Conservation (phyloP, 768 basidiomycete species). For the Auriscalpium vulgare region DNA sequence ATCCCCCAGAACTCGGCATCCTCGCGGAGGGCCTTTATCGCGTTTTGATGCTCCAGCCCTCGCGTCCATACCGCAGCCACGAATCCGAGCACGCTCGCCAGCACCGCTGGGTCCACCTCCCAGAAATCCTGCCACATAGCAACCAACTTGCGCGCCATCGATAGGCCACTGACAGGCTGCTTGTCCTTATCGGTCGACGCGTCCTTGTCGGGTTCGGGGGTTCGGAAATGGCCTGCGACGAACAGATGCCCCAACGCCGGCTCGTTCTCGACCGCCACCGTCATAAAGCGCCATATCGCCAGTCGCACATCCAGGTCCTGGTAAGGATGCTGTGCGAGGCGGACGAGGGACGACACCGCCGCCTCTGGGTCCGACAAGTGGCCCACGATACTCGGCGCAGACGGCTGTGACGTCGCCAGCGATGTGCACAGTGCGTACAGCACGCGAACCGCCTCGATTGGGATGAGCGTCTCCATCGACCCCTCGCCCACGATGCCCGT, state of each 20-base stretch:
- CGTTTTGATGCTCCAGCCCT: slow-evolving; percentile 58
- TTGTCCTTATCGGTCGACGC: slow-evolving; percentile 19
- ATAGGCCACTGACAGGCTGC: slow-evolving; percentile 48
- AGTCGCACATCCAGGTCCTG: slow-evolving; percentile 66
- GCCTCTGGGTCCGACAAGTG: slow-evolving; percentile 75
- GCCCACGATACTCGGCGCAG: slow-evolving; percentile 65
- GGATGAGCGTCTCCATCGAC: slow-evolving; percentile 51
- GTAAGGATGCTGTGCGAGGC: slow-evolving; percentile 71
- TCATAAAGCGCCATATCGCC: slow-evolving; percentile 78
- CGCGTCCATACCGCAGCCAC: slow-evolving; percentile 76
- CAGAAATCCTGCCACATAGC: slow-evolving; percentile 67
- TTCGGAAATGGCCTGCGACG: slow-evolving; percentile 63
- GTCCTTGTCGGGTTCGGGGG: slow-evolving; percentile 36
- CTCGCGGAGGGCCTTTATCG: slow-evolving; percentile 47
- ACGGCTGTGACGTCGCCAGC: slow-evolving; percentile 49
- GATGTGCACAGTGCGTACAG: slow-evolving; percentile 63
- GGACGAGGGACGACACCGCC: slow-evolving; percentile 56
- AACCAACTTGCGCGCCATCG: slow-evolving; percentile 59
- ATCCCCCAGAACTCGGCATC: slow-evolving; percentile 63
- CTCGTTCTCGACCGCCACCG: slow-evolving; percentile 76
- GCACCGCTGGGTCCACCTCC: slow-evolving; percentile 68
- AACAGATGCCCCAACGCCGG: slow-evolving; percentile 79
- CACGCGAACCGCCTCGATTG: slow-evolving; percentile 58
- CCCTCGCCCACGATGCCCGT: slow-evolving; percentile 59
- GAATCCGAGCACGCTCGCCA: slow-evolving; percentile 70